phyloP scores from a whole-genome alignment of 2,329 filamentous ascomycete species.

The Nothomitra cinnamomea region DNA sequence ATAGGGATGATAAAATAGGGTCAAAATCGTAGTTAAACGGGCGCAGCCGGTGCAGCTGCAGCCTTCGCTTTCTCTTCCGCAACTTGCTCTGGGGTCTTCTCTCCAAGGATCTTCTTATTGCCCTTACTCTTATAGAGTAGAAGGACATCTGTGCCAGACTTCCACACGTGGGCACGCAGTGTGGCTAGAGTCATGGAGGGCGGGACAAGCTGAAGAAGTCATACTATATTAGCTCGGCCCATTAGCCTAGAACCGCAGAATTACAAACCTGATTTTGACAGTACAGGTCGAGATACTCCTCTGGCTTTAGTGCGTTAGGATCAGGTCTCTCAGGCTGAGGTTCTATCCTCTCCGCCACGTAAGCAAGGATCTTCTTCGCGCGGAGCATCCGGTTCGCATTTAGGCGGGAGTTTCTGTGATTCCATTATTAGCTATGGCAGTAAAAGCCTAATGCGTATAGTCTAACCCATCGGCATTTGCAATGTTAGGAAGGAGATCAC shows the following conservation, averaged over 20 bases:
- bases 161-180: constrained; percentile 82
- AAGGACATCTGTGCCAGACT: constrained; percentile 81
- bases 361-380: constrained; percentile 83
- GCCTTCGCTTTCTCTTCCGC: neutral
- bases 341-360: constrained; percentile 85
- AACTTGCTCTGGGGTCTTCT: constrained; percentile 1
- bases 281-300: constrained; percentile 89
- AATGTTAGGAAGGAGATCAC: constrained; percentile 57
- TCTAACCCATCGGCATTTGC: constrained; percentile 50
- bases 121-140: constrained; percentile 86
- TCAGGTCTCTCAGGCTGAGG: constrained; percentile 40
- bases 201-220: constrained; percentile 37
- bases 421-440: constrained; percentile 4
- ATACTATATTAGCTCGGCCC: constrained; percentile 3
- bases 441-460: constrained; percentile 4
- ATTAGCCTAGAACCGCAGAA: neutral
- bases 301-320: constrained; percentile 49
- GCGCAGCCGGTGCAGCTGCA: neutral
- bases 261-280: constrained; percentile 72
- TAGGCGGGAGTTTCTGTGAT: constrained; percentile 60
- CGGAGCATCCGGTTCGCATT: constrained; percentile 96
- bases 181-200: constrained; percentile 87
- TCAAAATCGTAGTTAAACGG: neutral
- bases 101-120: constrained; percentile 41
- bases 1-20: too few relatives aligned